Evolutionary conservation across 768 basidiomycete genomes (phyloP).

Genomic region (Auricularia cornea): DNA sequence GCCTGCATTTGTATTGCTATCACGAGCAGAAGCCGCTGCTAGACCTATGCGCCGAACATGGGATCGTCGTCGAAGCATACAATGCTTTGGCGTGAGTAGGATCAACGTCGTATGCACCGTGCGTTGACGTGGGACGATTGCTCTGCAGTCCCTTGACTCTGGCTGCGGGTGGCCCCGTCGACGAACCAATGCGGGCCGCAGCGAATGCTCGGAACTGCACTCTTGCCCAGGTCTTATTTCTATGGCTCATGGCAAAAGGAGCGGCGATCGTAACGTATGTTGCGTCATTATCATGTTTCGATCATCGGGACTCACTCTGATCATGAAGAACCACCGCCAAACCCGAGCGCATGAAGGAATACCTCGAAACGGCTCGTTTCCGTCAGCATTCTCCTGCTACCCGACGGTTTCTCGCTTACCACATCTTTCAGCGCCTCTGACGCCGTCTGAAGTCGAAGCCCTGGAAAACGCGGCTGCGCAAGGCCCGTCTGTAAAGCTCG

Average conservation of each 20-base stretch:
- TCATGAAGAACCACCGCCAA: conserved; percentile 39
- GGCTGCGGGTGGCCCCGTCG: conserved; percentile 54
- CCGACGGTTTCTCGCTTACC: not conserved
- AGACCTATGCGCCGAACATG: conserved; percentile 46
- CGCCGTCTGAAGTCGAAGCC: conserved; percentile 39
- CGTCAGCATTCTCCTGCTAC: conserved; percentile 24
- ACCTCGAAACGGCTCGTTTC: conserved; percentile 58
- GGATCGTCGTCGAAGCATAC: conserved; percentile 66
- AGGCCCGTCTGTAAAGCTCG: not conserved
- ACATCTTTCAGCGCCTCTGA: conserved; percentile 33
- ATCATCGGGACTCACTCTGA: not conserved
- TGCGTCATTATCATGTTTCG: not conserved
- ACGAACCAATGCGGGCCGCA: conserved; percentile 47
- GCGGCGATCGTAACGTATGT: conserved; percentile 53
- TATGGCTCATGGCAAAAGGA: conserved; percentile 65
- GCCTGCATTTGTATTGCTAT: conserved; percentile 64
- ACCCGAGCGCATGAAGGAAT: conserved; percentile 55
- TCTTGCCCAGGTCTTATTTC: conserved; percentile 60
- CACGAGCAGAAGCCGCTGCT: conserved; percentile 44
- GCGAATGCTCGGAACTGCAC: conserved; percentile 42
- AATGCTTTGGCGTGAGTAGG: conserved; percentile 48
- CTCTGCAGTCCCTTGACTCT: conserved; percentile 47
- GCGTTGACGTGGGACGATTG: not conserved
- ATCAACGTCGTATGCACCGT: too few relatives aligned
- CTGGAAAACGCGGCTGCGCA: conserved; percentile 46